Evolutionary conservation across 2,329 filamentous ascomycete species (phyloP).

Genomic region (Dactylonectria macrodidyma): DNA sequence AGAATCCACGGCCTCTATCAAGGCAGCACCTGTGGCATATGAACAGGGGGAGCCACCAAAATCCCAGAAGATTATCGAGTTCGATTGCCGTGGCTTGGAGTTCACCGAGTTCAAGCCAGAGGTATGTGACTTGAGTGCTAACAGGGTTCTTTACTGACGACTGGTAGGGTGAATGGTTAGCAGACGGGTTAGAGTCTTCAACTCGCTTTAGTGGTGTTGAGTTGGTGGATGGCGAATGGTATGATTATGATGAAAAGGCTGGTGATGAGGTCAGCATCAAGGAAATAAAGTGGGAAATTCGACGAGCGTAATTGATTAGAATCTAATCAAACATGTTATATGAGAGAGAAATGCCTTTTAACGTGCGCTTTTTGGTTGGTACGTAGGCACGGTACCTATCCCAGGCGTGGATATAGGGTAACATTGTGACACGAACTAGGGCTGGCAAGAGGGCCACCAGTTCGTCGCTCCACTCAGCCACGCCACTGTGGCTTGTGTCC

Average conservation of each 20-base stretch:
- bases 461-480: not conserved
- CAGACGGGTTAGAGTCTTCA: constrained; percentile 82
- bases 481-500: constrained; percentile 13
- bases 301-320: constrained; percentile 68
- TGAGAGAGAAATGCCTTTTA: constrained; percentile 19
- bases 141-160: constrained; percentile 10
- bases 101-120: constrained; percentile 93
- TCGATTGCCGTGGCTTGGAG: constrained; percentile 95
- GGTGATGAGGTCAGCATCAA: constrained; percentile 94
- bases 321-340: constrained; percentile 13
- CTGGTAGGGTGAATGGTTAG: constrained; percentile 89
- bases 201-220: constrained; percentile 89
- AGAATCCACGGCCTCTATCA: constrained; percentile 89
- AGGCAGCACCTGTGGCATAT: constrained; percentile 80
- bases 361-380: not conserved
- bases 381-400: not conserved
- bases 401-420: not conserved
- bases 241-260: constrained; percentile 96
- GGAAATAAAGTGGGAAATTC: constrained; percentile 89
- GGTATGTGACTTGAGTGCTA: constrained; percentile 62
- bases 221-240: constrained; percentile 93
- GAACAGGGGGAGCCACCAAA: constrained; percentile 80
- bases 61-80: constrained; percentile 84
- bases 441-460: constrained; percentile 14
- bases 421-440: not conserved